These are phyloP conservation scores for Fusarium circinatum DNA, from an alignment of 2,329 filamentous ascomycete genomes.

Conservation along the genomic window DNA sequence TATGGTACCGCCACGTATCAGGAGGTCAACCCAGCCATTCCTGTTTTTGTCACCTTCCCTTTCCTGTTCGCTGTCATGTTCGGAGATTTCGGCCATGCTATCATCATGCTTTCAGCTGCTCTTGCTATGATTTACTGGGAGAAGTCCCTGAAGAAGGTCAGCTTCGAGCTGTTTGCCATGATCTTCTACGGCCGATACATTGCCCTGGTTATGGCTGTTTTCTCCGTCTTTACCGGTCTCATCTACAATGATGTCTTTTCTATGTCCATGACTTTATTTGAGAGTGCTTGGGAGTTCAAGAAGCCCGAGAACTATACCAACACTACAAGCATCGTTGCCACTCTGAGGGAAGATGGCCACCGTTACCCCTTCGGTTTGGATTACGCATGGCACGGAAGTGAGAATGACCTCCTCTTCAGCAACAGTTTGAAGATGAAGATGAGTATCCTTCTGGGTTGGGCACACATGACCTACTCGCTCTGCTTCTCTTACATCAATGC, in stretches of 20 bases:
- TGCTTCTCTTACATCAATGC: conserved; percentile 94
- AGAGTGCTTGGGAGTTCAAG: conserved; percentile 87
- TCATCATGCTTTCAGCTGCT: conserved; percentile 87
- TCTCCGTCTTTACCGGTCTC: conserved; percentile 95
- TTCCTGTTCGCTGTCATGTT: conserved; percentile 99
- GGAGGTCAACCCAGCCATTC: conserved; percentile 95
- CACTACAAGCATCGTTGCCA: conserved; percentile 71
- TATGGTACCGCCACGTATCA: conserved; percentile 98
- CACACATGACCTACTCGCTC: conserved; percentile 98
- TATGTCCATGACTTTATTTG: conserved; percentile 87
- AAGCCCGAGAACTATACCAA: conserved; percentile 74
- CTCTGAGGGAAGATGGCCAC: conserved; percentile 75
- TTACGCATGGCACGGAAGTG: conserved; percentile 95
- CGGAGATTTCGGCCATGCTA: conserved; percentile 93
- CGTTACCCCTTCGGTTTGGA: conserved; percentile 96
- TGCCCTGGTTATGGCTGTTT: conserved; percentile 96
- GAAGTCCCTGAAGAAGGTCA: conserved; percentile 89
- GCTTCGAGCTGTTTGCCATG: conserved; percentile 96
- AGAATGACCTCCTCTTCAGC: conserved; percentile 93
- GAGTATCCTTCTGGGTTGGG: conserved; percentile 96
- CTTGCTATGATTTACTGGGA: conserved; percentile 97
- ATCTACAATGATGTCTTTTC: conserved; percentile 99
- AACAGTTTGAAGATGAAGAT: conserved; percentile 99
- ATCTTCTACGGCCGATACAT: conserved; percentile 99
- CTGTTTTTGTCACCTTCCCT: conserved; percentile 97